Percentiles rank a stretch among this genome's conserved stretches.
Evolutionary conservation across 371 early-diverging fungal genomes (phyloP).

Genomic region (Apophysomyces sp.): DNA sequence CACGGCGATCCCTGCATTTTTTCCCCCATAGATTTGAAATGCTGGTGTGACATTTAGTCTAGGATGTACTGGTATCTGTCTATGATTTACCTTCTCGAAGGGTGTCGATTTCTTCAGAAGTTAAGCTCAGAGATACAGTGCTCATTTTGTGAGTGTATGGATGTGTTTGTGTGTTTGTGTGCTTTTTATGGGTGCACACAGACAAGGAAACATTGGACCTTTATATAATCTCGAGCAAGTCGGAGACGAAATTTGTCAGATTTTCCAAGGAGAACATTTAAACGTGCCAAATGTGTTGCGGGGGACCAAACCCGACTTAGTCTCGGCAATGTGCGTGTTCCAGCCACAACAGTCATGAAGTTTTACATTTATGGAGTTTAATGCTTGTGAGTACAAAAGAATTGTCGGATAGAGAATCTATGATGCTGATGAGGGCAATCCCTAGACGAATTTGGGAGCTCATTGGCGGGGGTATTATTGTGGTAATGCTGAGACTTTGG

Average conservation of each 20-base stretch:
- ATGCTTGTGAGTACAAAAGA: constrained; percentile 23
- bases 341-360: background rate
- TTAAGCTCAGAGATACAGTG: background rate
- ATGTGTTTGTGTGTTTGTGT: background rate
- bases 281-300: background rate
- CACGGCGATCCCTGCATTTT: constrained; percentile 54
- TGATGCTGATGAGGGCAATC: constrained; percentile 23
- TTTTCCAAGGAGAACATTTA: background rate
- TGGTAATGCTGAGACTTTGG: background rate
- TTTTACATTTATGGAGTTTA: background rate
- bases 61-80: no score
- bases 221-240: background rate
- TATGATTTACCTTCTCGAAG: constrained; percentile 22
- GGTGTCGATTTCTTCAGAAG: constrained; percentile 16
- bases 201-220: background rate
- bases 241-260: background rate
- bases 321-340: background rate
- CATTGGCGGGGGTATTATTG: background rate
- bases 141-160: background rate
- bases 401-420: constrained; percentile 25
- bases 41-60: constrained; percentile 9
- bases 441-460: background rate
- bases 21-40: constrained; percentile 30
- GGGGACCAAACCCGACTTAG: background rate
- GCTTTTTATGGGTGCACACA: background rate